A percentile compares a stretch with the other conserved stretches of the same genome.
Evolutionary conservation across 164 flowering plant genomes (phyloP).

Genomic region (Magnolia officinalis): DNA sequence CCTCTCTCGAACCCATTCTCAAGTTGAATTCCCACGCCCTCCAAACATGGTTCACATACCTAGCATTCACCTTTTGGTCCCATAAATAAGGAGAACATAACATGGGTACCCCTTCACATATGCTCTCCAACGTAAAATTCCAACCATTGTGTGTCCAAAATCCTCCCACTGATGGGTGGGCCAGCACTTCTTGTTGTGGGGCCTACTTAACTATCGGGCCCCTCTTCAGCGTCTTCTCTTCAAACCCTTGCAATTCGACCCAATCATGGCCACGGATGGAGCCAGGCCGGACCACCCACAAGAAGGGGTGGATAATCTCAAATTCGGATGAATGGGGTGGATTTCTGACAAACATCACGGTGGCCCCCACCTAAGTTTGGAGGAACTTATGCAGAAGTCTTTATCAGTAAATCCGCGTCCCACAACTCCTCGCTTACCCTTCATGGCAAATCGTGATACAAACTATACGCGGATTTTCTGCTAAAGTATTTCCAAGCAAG

Average conservation of each 20-base stretch:
- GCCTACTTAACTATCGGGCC: slow-evolving; percentile 37
- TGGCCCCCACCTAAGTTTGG: too few relatives aligned
- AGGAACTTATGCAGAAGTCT: too few relatives aligned
- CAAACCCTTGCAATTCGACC: slow-evolving; percentile 20
- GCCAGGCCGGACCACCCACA: slow-evolving; percentile 17
- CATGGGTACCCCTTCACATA: slow-evolving; percentile 9
- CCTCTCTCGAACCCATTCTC: slow-evolving; percentile 5
- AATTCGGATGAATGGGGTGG: too few relatives aligned
- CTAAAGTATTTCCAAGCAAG: too few relatives aligned
- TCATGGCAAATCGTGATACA: too few relatives aligned
- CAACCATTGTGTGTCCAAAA: slow-evolving; percentile 50
- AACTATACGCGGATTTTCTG: too few relatives aligned
- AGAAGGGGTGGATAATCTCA: background rate
- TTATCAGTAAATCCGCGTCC: too few relatives aligned
- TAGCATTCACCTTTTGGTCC: slow-evolving; percentile 12
- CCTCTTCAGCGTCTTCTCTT: slow-evolving; percentile 23
- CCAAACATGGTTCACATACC: slow-evolving; percentile 5
- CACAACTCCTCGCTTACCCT: too few relatives aligned
- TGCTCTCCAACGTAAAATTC: slow-evolving; percentile 16
- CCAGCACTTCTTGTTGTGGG: slow-evolving; percentile 44
- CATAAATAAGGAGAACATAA: slow-evolving; percentile 6
- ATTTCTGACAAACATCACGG: too few relatives aligned
- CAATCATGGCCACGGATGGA: background rate
- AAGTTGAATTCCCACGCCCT: slow-evolving; percentile 5
- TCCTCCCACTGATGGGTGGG: slow-evolving; percentile 39